Evolutionary conservation across 2,329 filamentous ascomycete genomes (phyloP), one percentile per base, ranked within the genome.

Genomic region (Penicillium verrucosum): DNA sequence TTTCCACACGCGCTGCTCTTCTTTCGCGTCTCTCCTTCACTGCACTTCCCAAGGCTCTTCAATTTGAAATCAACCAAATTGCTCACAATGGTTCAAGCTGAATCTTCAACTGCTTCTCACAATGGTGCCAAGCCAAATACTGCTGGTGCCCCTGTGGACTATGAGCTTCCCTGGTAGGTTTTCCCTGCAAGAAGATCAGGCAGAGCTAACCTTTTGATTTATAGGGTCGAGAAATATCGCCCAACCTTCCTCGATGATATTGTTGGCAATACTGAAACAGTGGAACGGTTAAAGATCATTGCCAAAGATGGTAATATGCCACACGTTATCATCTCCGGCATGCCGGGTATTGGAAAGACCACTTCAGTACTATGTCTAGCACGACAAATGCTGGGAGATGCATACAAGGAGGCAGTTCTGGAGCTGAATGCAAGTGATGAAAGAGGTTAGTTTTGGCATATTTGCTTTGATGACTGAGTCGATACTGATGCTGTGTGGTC

Each of bases 261-360:
- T 51, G 94, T 99, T 53, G 94, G 94, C 70, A 99, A 99, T 76
- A 96, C 90, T 21, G 94, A 99, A 74, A 99, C 94, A 1, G 92
- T 99, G 68, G 93, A 97, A 75, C 89, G 94, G 54, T 81, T 99
- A 68, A 97, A 97, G 73, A 97, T 99, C 69, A 97, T 99, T 67
- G 92, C 94, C 45, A 94, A 92, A 75, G 94, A 97, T 78, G 94
- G 94, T 67, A 99, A 99, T 77, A 97, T 99, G 92, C 94, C 94
- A 2, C 94, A 99, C 77, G 86, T 99, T 70, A 97, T 99, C 76
- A 97, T 99, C 69, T 96, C 91, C n/a, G 94, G 94, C 58, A 97
- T 96, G 92, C 94, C 94, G 21, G 94, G 94, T 70, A 99, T 97
- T 70, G 94, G 94, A 75, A 99, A 99, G 81, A 99, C 94, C 4